Conservation (phyloP, 768 basidiomycete genomes). For the Vararia minispora region DNA sequence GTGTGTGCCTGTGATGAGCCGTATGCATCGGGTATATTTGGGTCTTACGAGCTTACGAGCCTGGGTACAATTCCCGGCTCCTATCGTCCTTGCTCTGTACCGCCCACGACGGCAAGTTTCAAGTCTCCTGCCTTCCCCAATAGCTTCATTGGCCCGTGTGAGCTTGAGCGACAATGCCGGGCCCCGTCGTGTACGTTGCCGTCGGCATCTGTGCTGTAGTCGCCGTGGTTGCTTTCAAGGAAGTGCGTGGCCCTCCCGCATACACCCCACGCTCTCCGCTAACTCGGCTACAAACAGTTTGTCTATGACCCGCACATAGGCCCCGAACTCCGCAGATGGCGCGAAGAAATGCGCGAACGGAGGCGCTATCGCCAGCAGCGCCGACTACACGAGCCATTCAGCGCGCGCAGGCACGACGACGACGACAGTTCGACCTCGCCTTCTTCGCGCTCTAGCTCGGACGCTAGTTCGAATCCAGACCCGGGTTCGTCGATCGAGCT, state of each 20-base stretch:
- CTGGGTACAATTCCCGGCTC: neutral
- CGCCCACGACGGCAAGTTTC: neutral
- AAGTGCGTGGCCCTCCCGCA: conserved; percentile 5
- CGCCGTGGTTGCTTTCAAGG: conserved; percentile 10
- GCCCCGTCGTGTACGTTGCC: conserved; percentile 11
- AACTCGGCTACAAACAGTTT: conserved; percentile 5
- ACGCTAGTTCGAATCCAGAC: conserved; percentile 2
- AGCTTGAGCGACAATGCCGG: conserved; percentile 14
- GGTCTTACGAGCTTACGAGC: conserved; percentile 1
- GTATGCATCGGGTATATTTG: conserved; percentile 1
- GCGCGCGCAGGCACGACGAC: too few species aligned
- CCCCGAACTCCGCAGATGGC: conserved; percentile 8
- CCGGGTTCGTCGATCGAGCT: conserved; percentile 8
- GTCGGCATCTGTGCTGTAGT: conserved; percentile 10
- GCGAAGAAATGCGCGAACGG: conserved; percentile 1
- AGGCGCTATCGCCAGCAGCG: conserved; percentile 2
- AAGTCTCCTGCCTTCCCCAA: too few species aligned
- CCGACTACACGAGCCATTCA: too few species aligned
- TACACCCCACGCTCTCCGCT: neutral
- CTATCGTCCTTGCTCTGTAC: neutral
- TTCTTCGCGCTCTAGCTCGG: neutral
- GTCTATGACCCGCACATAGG: conserved; percentile 13
- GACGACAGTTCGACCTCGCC: neutral
- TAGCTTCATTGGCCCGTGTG: too few species aligned
- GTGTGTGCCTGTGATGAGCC: conserved; percentile 2